Percentiles rank a stretch among this genome's conserved stretches.
Evolutionary conservation across 192 early-diverging fungal genomes (phyloP).

Genomic region (Jimgerdemannia flammicorona): DNA sequence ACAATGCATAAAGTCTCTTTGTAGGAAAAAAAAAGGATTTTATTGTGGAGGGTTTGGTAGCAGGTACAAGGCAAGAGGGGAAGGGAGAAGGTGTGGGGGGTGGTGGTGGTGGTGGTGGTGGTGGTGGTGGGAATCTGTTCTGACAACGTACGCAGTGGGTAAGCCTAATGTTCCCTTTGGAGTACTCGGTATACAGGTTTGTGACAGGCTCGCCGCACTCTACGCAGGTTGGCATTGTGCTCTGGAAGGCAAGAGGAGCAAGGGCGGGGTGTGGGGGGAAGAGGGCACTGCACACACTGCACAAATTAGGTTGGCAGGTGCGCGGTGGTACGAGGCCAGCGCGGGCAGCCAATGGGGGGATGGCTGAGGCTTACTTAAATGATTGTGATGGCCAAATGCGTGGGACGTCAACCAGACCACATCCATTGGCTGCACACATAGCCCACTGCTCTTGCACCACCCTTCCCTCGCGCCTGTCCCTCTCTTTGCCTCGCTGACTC

Average conservation of each 20-base stretch:
- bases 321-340: background rate
- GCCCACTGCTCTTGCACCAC: background rate
- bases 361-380: no score
- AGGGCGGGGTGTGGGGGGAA: background rate
- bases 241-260: background rate
- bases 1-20: background rate
- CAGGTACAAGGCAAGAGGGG: no score
- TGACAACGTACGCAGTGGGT: slow-evolving; percentile 63
- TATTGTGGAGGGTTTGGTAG: background rate
- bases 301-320: background rate
- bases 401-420: background rate
- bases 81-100: no score
- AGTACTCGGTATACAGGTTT: slow-evolving; percentile 78
- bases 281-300: background rate
- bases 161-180: slow-evolving; percentile 76
- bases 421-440: background rate
- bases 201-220: slow-evolving; percentile 70
- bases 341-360: background rate
- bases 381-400: background rate
- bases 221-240: slow-evolving; percentile 64
- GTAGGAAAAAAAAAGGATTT: background rate
- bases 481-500: background rate
- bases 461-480: background rate
- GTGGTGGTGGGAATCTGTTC: background rate
- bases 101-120: no score